Conservation (phyloP, 2,329 filamentous ascomycete species). For the Fonsecaea erecta region DNA sequence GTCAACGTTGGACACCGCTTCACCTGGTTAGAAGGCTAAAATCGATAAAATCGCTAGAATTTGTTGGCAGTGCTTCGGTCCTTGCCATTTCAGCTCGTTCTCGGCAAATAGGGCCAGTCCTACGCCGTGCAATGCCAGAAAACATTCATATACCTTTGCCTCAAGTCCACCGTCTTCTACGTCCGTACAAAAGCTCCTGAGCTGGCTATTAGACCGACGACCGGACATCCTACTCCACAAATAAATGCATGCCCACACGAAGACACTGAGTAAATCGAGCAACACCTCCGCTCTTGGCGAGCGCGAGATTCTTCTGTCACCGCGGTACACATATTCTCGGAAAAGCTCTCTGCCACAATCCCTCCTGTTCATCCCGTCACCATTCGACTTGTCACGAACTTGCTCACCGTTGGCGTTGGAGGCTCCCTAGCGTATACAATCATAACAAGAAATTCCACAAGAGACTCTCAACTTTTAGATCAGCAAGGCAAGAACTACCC, state of each 20-base stretch:
- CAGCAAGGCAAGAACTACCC: not conserved
- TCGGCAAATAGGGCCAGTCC: not conserved
- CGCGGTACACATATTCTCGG: conserved; percentile 1
- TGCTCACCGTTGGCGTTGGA: not conserved
- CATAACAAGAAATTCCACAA: conserved; percentile 9
- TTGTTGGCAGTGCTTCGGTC: not conserved
- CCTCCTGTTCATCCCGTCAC: conserved; percentile 5
- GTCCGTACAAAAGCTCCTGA: not conserved
- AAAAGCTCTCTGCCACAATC: not conserved
- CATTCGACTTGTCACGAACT: conserved; percentile 3
- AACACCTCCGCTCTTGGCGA: not conserved
- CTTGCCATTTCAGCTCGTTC: not conserved
- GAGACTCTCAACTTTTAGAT: conserved; percentile 11
- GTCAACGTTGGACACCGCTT: not conserved
- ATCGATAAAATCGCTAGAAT: not conserved
- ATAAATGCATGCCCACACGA: conserved; percentile 6
- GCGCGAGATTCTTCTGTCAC: not conserved
- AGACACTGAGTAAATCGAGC: not conserved
- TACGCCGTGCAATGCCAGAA: not conserved
- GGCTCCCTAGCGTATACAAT: conserved; percentile 2
- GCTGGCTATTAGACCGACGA: not conserved
- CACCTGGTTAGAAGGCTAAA: not conserved
- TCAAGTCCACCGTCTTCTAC: not conserved
- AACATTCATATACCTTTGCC: not conserved
- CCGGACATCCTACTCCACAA: not conserved